Evolutionary conservation across 1,284 basidiomycete species (phyloP), one percentile per base, ranked within the genome.

Genomic region (Cystobasidium sp.): DNA sequence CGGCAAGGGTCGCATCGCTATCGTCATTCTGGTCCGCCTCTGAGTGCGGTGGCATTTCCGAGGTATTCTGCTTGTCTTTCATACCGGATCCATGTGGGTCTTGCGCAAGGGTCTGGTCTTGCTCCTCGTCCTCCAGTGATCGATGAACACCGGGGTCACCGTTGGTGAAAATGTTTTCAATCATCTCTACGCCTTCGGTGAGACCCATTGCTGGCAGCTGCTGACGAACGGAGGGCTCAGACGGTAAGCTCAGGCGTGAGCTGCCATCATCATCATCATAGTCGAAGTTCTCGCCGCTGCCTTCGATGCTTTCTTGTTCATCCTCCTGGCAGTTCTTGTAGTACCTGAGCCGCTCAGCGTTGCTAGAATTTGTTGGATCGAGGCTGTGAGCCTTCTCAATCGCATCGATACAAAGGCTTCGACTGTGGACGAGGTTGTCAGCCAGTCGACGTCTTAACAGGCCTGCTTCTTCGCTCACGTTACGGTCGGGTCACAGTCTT

Each of bases 321-420:
- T 68, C 66, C 8, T 56, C 53, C 22, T 43, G 66, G 16, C n/a
- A 46, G 20, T 20, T 22, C 44, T 68, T 43, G 41, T 71, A 71
- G 31, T 53, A 55, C 10, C 24, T 9, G 16, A 71, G 61, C 12
- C 64, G 22, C 37, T 51, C 64, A 4, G 44, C 18, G 37, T 52
- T 16, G 39, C 37, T 46, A 14, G 44, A 20, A 44, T 71, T 71
- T 31, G 56, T 46, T 39, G 59, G 49, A 47, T 62, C 51, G 9
- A 71, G 46, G 10, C 39, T 53, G 41, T 62, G 37, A 37, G 69
- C 69, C 20, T 37, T 31, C 39, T 71, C 58, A 14, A 71, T 71
- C 8, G 61, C 61, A 20, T 71, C 69, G 9, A 71, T 55, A 18
- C 41, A 70, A 9, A 43, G 39, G n/a, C 37, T 31, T 18, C 68